Conservation (phyloP, 768 basidiomycete species). For the Russula abietina region DNA sequence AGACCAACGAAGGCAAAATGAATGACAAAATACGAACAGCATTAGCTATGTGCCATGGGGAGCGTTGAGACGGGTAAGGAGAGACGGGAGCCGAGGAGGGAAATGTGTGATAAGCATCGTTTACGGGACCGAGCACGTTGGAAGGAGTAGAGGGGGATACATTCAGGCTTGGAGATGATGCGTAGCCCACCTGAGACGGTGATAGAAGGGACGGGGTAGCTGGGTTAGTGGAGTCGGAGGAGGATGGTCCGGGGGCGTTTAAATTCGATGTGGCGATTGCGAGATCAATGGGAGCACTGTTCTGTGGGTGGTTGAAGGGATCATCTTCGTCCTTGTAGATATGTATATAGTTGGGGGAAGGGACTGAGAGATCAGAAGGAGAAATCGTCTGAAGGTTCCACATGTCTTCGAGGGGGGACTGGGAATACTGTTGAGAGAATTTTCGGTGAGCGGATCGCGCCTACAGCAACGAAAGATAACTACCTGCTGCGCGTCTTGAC, state of each 20-base stretch:
- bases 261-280: slow-evolving; percentile 4
- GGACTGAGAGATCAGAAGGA: neutral
- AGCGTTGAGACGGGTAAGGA: neutral
- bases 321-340: neutral
- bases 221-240: slow-evolving; percentile 14
- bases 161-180: slow-evolving; percentile 17
- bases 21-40: slow-evolving; percentile 2
- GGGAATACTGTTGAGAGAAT: neutral
- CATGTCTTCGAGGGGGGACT: slow-evolving; percentile 3
- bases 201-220: slow-evolving; percentile 21
- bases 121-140: neutral
- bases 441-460: neutral
- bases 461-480: neutral
- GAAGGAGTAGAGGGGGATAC: slow-evolving; percentile 19
- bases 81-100: slow-evolving; percentile 14
- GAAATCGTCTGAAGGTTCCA: neutral
- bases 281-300: slow-evolving; percentile 14
- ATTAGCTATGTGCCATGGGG: neutral
- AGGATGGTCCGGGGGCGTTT: slow-evolving; percentile 5
- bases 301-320: neutral
- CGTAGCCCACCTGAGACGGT: slow-evolving; percentile 16
- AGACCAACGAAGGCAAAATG: neutral
- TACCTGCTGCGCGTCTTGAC: slow-evolving; percentile 17
- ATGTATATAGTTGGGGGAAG: neutral
- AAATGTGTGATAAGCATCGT: neutral